Conservation (phyloP, 2,329 filamentous ascomycete species). For the Sporothrix sp. region DNA sequence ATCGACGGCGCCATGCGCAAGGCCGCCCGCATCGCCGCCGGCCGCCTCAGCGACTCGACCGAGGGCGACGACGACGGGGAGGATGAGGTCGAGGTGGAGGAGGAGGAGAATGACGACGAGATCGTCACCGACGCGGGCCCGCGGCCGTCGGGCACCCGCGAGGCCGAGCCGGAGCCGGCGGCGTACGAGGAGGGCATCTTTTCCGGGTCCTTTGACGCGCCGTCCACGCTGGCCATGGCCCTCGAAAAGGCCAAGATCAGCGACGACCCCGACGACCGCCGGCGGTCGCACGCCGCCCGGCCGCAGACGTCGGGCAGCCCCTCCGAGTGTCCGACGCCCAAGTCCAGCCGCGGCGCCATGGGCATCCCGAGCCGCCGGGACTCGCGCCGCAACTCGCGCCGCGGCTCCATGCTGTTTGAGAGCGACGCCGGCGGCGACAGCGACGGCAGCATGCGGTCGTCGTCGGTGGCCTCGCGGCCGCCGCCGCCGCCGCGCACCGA, state of each 20-base stretch:
- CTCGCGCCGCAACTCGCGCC: slow-evolving; percentile 64
- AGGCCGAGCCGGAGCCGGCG: slow-evolving; percentile 24
- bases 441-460: slow-evolving; percentile 78
- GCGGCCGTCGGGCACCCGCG: too few relatives aligned
- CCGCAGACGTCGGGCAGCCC: slow-evolving; percentile 87
- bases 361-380: slow-evolving; percentile 51
- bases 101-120: too few relatives aligned
- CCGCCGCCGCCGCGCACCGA: slow-evolving; percentile 63
- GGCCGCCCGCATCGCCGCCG: slow-evolving; percentile 77
- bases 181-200: slow-evolving; percentile 46
- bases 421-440: slow-evolving; percentile 77
- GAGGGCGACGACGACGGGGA: slow-evolving; percentile 50
- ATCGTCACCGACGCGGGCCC: too few relatives aligned
- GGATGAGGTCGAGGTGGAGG: slow-evolving; percentile 34
- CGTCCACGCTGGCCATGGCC: slow-evolving; percentile 47
- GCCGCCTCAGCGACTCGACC: slow-evolving; percentile 70
- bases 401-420: slow-evolving; percentile 70
- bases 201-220: slow-evolving; percentile 46
- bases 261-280: slow-evolving; percentile 31
- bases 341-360: slow-evolving; percentile 59
- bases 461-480: slow-evolving; percentile 58
- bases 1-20: slow-evolving; percentile 87
- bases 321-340: slow-evolving; percentile 79
- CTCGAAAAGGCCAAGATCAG: slow-evolving; percentile 36
- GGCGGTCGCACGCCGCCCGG: slow-evolving; percentile 49